Evolutionary conservation across 805 yeast genomes (phyloP).

Genomic region (Pachysolen tannophilus): DNA sequence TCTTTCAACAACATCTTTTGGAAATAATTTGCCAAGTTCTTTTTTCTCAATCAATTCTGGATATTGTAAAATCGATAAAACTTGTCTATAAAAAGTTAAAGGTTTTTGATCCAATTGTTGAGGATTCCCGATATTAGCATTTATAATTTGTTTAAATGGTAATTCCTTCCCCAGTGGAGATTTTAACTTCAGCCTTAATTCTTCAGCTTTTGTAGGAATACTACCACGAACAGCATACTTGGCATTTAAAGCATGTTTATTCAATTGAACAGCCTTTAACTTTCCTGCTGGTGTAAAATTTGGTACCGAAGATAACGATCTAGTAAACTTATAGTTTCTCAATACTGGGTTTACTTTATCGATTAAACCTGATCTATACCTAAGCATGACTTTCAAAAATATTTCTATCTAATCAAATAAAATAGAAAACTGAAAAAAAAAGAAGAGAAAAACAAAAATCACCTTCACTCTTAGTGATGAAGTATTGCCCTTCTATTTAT

Average conservation of each 20-base stretch:
- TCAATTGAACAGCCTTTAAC: conserved; percentile 46
- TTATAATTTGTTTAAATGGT: conserved; percentile 73
- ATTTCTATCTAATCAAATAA: too few species aligned
- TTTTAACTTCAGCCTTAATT: conserved; percentile 50
- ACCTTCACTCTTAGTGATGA: too few species aligned
- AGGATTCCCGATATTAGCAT: conserved; percentile 96
- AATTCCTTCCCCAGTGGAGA: conserved; percentile 51
- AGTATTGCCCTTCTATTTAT: too few species aligned
- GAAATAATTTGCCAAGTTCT: conserved; percentile 28
- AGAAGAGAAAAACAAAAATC: too few species aligned
- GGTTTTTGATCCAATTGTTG: conserved; percentile 95
- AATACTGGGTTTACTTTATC: too few species aligned
- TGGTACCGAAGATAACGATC: conserved; percentile 5
- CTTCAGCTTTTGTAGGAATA: conserved; percentile 91
- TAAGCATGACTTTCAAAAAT: too few species aligned
- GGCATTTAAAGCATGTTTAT: conserved; percentile 71
- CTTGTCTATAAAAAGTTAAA: conserved; percentile 90
- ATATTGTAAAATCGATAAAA: conserved; percentile 75
- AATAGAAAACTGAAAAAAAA: too few species aligned
- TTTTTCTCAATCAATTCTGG: conserved; percentile 53
- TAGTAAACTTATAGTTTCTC: too few species aligned
- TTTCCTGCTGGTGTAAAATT: conserved; percentile 22
- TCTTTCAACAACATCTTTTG: conserved; percentile 66
- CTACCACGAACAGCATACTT: conserved; percentile 95
- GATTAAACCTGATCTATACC: too few species aligned